Evolutionary conservation across 805 yeast genomes (phyloP).

Genomic region (Debaryomyces maramus): DNA sequence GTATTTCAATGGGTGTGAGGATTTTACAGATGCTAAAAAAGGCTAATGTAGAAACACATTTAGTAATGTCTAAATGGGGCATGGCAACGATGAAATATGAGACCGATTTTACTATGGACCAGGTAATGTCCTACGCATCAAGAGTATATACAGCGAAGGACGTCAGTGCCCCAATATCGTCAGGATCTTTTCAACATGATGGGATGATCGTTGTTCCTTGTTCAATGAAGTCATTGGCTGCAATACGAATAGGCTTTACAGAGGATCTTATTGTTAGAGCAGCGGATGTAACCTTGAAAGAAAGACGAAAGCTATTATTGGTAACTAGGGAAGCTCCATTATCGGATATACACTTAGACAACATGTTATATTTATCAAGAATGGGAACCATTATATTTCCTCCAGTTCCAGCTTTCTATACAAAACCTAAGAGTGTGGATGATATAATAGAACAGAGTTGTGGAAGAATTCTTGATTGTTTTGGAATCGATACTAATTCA

Average conservation of each 20-base stretch:
- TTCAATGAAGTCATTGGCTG: conserved; percentile 27
- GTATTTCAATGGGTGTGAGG: conserved; percentile 21
- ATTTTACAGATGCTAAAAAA: conserved; percentile 17
- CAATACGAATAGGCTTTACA: conserved; percentile 25
- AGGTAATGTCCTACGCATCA: conserved; percentile 16
- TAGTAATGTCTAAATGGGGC: conserved; percentile 28
- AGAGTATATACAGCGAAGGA: conserved; percentile 18
- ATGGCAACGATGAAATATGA: conserved; percentile 27
- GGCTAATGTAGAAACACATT: conserved; percentile 20
- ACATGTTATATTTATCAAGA: conserved; percentile 20
- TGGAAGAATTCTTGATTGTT: conserved; percentile 24
- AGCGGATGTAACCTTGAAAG: conserved; percentile 28
- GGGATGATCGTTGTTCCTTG: conserved; percentile 32
- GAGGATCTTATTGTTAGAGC: conserved; percentile 27
- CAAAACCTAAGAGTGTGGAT: conserved; percentile 20
- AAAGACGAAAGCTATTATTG: conserved; percentile 19
- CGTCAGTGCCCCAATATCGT: conserved; percentile 26
- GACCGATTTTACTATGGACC: conserved; percentile 19
- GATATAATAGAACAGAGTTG: conserved; percentile 24
- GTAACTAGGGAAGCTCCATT: conserved; percentile 28
- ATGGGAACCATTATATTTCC: conserved; percentile 23
- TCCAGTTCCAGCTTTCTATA: conserved; percentile 25
- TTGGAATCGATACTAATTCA: conserved; percentile 18
- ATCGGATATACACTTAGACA: conserved; percentile 26
- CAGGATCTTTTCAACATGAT: conserved; percentile 27